Evolutionary conservation across 192 early-diverging fungal species (phyloP).

Genomic region (Coemansia sp.): DNA sequence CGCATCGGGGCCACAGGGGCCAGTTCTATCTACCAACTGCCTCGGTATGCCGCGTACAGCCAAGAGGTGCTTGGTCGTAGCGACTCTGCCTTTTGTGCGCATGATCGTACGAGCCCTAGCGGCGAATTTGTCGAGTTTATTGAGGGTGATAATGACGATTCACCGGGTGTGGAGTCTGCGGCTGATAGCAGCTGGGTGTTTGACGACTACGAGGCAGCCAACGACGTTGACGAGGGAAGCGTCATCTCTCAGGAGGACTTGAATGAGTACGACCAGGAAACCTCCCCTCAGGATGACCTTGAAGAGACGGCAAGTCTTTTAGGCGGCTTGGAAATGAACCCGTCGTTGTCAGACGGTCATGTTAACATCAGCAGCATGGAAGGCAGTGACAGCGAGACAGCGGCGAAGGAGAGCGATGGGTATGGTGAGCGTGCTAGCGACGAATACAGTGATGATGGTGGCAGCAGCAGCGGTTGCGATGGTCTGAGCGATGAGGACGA

Average conservation of each 20-base stretch:
- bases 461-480: slow-evolving; percentile 15
- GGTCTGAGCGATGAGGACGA: slow-evolving; percentile 9
- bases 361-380: not conserved
- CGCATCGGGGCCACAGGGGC: not conserved
- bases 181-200: slow-evolving; percentile 23
- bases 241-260: slow-evolving; percentile 47
- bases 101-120: not conserved
- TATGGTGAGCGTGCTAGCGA: not conserved
- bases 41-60: slow-evolving; percentile 27
- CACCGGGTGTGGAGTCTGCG: not conserved
- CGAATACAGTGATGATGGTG: slow-evolving; percentile 1
- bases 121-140: slow-evolving; percentile 14
- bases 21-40: slow-evolving; percentile 23
- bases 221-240: slow-evolving; percentile 19
- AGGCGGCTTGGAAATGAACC: slow-evolving; percentile 1
- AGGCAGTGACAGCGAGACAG: slow-evolving; percentile 4
- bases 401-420: not conserved
- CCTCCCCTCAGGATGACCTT: slow-evolving; percentile 14
- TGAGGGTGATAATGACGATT: not conserved
- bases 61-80: slow-evolving; percentile 19
- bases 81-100: not conserved
- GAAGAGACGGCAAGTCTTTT: slow-evolving; percentile 18
- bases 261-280: not conserved
- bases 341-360: not conserved
- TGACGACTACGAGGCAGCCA: slow-evolving; percentile 14